Evolutionary conservation across 208 protist species (phyloP).

Genomic region (Trypanosoma boissoni): DNA sequence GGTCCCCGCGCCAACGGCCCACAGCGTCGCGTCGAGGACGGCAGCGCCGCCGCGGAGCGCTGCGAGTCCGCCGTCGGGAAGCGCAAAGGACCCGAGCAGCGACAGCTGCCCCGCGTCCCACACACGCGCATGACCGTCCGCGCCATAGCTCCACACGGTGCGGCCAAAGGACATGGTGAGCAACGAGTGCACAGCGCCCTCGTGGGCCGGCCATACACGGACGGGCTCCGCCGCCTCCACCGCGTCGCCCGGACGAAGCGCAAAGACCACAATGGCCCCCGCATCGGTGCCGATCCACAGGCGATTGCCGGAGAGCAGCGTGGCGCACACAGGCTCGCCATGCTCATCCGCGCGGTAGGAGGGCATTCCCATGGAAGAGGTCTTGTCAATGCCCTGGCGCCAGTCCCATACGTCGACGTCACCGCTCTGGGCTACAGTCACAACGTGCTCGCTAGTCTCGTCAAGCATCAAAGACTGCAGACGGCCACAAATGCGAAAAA

Average conservation of each 20-base stretch:
- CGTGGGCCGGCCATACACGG: slow-evolving; percentile 10
- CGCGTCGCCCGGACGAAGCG: slow-evolving; percentile 12
- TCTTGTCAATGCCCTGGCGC: slow-evolving; percentile 30
- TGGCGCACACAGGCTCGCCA: slow-evolving; percentile 25
- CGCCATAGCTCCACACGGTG: slow-evolving; percentile 52
- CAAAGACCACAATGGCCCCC: slow-evolving; percentile 36
- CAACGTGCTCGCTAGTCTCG: slow-evolving; percentile 14
- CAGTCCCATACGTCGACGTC: slow-evolving; percentile 64
- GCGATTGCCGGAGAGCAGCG: slow-evolving; percentile 15
- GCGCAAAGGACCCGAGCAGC: slow-evolving; percentile 50
- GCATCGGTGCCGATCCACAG: slow-evolving; percentile 54
- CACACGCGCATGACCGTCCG: slow-evolving; percentile 32
- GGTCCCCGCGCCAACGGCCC: slow-evolving; percentile 27
- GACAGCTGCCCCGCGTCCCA: slow-evolving; percentile 34
- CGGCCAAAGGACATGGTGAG: slow-evolving; percentile 41
- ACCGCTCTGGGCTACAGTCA: slow-evolving; percentile 44
- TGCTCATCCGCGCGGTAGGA: slow-evolving; percentile 23
- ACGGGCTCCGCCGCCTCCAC: not conserved
- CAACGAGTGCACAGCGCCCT: slow-evolving; percentile 21
- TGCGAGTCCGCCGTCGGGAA: slow-evolving; percentile 26
- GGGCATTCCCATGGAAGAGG: slow-evolving; percentile 32
- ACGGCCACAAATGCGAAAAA: slow-evolving; percentile 49
- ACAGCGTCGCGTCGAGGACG: slow-evolving; percentile 31
- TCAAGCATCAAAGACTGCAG: slow-evolving; percentile 33
- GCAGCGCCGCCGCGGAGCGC: slow-evolving; percentile 12